phyloP scores from a whole-genome alignment of 257 asterid genomes.

The Solanum chmielewskii region DNA sequence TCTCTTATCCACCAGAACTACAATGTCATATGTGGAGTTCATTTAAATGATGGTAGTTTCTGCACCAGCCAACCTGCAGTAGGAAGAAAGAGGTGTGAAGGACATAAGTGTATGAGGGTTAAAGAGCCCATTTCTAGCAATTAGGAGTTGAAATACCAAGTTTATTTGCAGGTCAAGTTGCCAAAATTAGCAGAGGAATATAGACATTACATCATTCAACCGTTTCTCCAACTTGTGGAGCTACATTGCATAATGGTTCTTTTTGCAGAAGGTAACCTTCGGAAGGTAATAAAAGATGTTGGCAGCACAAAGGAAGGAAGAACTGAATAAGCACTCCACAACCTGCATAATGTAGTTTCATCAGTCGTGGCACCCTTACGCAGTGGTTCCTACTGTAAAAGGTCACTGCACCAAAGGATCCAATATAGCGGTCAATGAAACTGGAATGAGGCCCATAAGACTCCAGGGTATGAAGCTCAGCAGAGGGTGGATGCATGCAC shows the following conservation, averaged over 20 bases:
- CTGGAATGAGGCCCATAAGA: not conserved
- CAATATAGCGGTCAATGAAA: not conserved
- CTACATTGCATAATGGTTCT: conserved; percentile 7
- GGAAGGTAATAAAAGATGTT: conserved; percentile 16
- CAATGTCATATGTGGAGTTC: conserved; percentile 13
- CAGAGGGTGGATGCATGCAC: not conserved
- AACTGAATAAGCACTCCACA: not conserved
- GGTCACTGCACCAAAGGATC: not conserved
- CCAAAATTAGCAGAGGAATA: not conserved
- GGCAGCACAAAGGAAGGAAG: conserved; percentile 20
- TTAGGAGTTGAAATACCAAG: not conserved
- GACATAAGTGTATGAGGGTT: conserved; percentile 22
- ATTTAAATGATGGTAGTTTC: conserved; percentile 8
- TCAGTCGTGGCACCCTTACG: not conserved
- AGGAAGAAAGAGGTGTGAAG: conserved; percentile 32
- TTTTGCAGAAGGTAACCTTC: conserved; percentile 8
- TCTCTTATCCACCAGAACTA: not conserved
- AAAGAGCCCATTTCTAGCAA: not conserved
- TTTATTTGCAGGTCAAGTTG: not conserved
- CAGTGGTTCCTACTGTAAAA: not conserved
- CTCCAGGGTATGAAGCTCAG: not conserved
- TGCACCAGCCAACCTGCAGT: conserved; percentile 17
- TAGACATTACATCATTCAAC: not conserved
- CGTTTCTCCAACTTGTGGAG: conserved; percentile 9
- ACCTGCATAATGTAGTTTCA: not conserved